Evolutionary conservation across 1,284 basidiomycete species (phyloP), one percentile per base, ranked within the genome.

Genomic region (Sporisorium scitamineum): DNA sequence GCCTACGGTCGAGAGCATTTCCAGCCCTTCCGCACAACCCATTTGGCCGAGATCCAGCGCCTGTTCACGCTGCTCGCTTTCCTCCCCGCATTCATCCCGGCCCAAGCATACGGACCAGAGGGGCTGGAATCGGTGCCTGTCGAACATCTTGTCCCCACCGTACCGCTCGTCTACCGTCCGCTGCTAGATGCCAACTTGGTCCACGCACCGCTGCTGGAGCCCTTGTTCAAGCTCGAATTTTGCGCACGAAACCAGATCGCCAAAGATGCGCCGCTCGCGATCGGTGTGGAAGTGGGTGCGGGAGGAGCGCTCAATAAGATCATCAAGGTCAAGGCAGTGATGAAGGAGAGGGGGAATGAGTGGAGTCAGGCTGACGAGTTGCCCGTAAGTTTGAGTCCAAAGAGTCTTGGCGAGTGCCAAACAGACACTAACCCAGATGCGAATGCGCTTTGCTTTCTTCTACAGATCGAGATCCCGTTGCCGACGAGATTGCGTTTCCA

Each of bases 381-480:
- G 47, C 95, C 95, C 5, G 48, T 50, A 32, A 50, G 95, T 96
- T 83, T 88, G 26, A 48, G 2, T n/a, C 32, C 10, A 16, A n/a
- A 26, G 27, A 50, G 27, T 8, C 27, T 20, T 20, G 9, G 29
- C 27, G 48, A 10, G 29, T 20, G 27, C 27, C 27, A 10, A 20
- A 9, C 4, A n/a, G 18, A 27, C 31, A 42, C 60, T 61, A 37
- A 61, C 45, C 24, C 26, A 32, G 3, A 18, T 42, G 34, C 13
- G 7, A 39, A 55, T 29, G n/a, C n/a, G n/a, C 27, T 31, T n/a
- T 31, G 47, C 47, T 29, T 39, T 20, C 39, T 8, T 31, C 29
- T 18, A 27, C 80, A 97, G 95, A 94, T 98, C 84, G 96, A 97
- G 87, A 94, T 99, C 76, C 93, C 94, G 0, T 86, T 99, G 13